Evolutionary conservation across 2,329 filamentous ascomycete species (phyloP).

Genomic region (Cordyceps cicadae): DNA sequence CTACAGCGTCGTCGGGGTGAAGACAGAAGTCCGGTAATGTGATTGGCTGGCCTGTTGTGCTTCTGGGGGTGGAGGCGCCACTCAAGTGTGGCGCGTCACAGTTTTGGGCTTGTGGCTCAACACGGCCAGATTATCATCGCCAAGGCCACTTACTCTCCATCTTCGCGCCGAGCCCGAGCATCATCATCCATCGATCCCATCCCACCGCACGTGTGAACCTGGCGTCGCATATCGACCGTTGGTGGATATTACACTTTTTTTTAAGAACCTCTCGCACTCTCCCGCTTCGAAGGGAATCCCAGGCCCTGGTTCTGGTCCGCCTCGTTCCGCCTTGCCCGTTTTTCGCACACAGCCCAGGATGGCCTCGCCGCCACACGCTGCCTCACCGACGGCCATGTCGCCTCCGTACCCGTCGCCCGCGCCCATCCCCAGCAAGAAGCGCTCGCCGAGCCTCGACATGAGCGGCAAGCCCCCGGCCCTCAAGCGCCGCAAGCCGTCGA

Average conservation of each 20-base stretch:
- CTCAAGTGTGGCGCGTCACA: too few species aligned
- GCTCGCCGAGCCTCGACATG: constrained; percentile 45
- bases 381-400: constrained; percentile 46
- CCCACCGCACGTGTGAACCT: neutral
- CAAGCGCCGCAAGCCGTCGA: constrained; percentile 67
- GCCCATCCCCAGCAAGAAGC: constrained; percentile 51
- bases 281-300: neutral
- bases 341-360: constrained; percentile 23
- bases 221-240: neutral
- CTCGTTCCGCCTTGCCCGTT: neutral
- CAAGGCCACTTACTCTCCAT: neutral
- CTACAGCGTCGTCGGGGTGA: neutral
- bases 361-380: constrained; percentile 48
- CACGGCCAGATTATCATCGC: too few species aligned
- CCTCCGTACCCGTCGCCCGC: constrained; percentile 45
- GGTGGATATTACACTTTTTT: neutral
- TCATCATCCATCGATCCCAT: neutral
- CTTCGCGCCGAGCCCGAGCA: neutral
- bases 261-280: neutral
- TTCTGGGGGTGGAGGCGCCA: too few species aligned
- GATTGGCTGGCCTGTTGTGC: neutral
- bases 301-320: neutral
- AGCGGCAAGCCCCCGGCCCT: constrained; percentile 33
- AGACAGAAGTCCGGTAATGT: neutral
- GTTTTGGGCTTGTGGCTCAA: too few species aligned